These are phyloP conservation scores for Plasmodium relictum DNA, from an alignment of 169 alveolate genomes.

Conservation along the genomic window DNA sequence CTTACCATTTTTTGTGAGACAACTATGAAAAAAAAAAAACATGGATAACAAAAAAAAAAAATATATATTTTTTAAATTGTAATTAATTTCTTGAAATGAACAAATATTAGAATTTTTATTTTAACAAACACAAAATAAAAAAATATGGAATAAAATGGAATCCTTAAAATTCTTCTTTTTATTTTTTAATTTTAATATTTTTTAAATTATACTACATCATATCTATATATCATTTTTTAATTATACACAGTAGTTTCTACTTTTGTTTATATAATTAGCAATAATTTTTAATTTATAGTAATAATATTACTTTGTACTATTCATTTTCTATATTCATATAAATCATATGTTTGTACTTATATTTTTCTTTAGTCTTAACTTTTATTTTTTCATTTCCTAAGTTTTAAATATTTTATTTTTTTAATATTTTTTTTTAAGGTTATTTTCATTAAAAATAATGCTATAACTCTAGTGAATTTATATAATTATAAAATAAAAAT, in stretches of 20 bases:
- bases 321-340: too few species aligned
- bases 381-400: too few species aligned
- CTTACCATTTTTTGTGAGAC: too few species aligned
- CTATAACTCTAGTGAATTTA: too few species aligned
- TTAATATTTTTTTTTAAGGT: too few species aligned
- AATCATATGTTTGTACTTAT: too few species aligned
- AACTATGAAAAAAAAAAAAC: neutral
- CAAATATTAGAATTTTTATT: conserved; percentile 15
- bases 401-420: too few species aligned
- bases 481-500: neutral
- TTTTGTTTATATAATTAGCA: too few species aligned
- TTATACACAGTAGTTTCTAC: neutral
- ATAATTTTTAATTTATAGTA: too few species aligned
- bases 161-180: neutral
- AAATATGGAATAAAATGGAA: neutral
- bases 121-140: conserved; percentile 18
- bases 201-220: neutral
- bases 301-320: too few species aligned
- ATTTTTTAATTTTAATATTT: neutral
- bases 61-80: neutral
- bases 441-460: too few species aligned
- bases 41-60: neutral
- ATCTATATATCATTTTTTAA: neutral
- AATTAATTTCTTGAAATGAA: neutral
- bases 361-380: too few species aligned